Base-by-base conservation (phyloP, 2,329 filamentous ascomycete species). In the Cordyceps militaris region DNA sequence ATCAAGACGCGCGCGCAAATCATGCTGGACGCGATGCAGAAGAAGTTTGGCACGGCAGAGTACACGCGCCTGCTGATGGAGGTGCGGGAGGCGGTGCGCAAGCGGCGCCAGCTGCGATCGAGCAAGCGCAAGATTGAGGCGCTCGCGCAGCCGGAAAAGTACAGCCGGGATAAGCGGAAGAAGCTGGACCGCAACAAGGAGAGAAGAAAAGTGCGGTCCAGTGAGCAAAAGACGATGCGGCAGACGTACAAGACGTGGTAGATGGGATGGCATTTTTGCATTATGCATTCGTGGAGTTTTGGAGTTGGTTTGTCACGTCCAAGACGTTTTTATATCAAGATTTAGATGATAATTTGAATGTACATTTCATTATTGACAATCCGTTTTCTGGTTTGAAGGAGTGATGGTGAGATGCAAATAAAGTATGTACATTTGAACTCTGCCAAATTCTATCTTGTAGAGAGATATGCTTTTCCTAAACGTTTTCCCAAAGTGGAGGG, bases 51-150 rank as follows among this genome's bases (percentile, higher is more conserved):
- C 42, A 90, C 88, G 2, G 82, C 85, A 1, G 84, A 83, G 61
- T 99, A 92, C 73, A 85, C 92, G n/a, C 78, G 80, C 56, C 80
- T 86, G 47, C 78, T 97, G 67, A 72, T 89, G 40, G 80, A 81
- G 42, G 89, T 95, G 7, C 84, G 90, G 60, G 85, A 88, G 54
- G 81, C 79, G 16, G 85, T 94, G n/a, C 83, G 82, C 66, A 79
- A 81, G 62, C 84, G 87, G 66, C 79, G 94, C 63, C 84, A 90
- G 68, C 83, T 85, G 66, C 78, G 95, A 62, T 84, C 87, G 56
- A 83, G 80, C 62, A 99, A 99, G 82, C 83, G 94, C 66, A 89
- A 90, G 73, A 89, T 97, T 62, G 92, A 95, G 69, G 89, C 89
- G 11, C 85, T 99, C 24, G 82, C 82, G 51, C 83, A 88, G 67